These are phyloP conservation scores for Geotrichum fermentans DNA, from an alignment of 1,139 yeast species.

Conservation along the genomic window DNA sequence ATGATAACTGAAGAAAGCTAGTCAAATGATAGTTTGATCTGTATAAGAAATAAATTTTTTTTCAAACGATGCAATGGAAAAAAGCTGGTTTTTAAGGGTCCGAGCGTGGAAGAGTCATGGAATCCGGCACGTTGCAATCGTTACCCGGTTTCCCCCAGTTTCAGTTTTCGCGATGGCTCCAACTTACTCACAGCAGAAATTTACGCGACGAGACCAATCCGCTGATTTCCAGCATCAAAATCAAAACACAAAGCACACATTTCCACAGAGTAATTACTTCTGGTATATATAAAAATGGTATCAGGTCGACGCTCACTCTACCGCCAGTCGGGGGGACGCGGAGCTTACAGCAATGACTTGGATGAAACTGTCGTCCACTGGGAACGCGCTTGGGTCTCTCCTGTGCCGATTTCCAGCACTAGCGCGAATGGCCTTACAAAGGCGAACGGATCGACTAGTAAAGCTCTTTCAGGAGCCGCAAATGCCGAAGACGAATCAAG, in stretches of 20 bases:
- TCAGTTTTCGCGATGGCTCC: too few relatives aligned
- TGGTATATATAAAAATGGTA: constrained; percentile 15
- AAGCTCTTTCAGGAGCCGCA: not conserved
- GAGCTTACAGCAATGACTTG: constrained; percentile 29
- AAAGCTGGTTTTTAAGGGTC: too few relatives aligned
- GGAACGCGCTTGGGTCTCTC: constrained; percentile 33
- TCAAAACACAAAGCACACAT: not conserved
- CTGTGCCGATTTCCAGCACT: constrained; percentile 10
- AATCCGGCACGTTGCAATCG: too few relatives aligned
- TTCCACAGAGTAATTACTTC: too few relatives aligned
- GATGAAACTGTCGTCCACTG: constrained; percentile 32
- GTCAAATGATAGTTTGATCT: not conserved
- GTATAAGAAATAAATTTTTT: not conserved
- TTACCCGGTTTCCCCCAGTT: too few relatives aligned
- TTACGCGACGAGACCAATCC: too few relatives aligned
- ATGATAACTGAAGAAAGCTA: not conserved
- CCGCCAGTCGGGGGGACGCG: constrained; percentile 28
- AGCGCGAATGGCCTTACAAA: constrained; percentile 2
- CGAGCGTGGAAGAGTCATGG: too few relatives aligned
- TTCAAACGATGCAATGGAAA: not conserved
- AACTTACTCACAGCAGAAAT: too few relatives aligned
- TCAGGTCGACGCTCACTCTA: constrained; percentile 30
- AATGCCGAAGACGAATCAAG: not conserved
- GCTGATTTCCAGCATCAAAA: too few relatives aligned
- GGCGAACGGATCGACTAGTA: not conserved